These are phyloP conservation scores for Teratosphaeria nubilosa DNA, from an alignment of 2,329 filamentous ascomycete species.

Conservation along the genomic window DNA sequence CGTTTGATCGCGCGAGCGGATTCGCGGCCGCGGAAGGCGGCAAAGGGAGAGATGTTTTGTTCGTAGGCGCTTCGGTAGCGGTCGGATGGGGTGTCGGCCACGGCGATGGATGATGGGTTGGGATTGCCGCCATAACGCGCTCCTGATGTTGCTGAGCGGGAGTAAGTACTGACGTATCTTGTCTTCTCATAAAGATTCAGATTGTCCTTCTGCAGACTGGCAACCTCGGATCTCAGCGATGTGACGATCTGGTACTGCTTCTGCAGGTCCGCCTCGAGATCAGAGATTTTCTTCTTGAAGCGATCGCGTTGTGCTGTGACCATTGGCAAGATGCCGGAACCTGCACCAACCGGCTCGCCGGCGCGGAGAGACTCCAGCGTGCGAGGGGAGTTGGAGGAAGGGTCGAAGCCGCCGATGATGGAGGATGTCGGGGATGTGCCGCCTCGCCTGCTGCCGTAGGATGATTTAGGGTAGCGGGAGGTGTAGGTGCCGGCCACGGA, in stretches of 20 bases:
- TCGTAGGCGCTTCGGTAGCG: conserved; percentile 90
- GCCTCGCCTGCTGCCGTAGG: conserved; percentile 49
- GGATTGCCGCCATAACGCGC: conserved; percentile 54
- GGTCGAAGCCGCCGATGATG: conserved; percentile 94
- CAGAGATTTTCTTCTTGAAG: conserved; percentile 90
- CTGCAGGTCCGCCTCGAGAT: conserved; percentile 83
- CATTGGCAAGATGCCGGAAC: conserved; percentile 91
- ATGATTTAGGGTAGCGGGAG: conserved; percentile 63
- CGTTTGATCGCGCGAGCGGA: conserved; percentile 81
- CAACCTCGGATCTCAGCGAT: conserved; percentile 78
- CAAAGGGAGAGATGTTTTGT: conserved; percentile 89
- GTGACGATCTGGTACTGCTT: conserved; percentile 74
- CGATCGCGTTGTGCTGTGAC: conserved; percentile 94
- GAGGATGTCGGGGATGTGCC: conserved; percentile 87
- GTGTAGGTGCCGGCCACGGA: conserved; percentile 88
- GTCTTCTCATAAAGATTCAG: conserved; percentile 95
- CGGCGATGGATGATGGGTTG: conserved; percentile 60
- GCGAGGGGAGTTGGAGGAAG: conserved; percentile 40
- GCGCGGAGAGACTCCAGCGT: conserved; percentile 50
- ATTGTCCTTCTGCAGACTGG: conserved; percentile 90
- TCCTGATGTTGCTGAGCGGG: conserved; percentile 53
- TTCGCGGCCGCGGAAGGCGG: conserved; percentile 89
- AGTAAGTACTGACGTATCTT: conserved; percentile 90
- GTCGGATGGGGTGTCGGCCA: conserved; percentile 51
- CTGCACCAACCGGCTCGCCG: conserved; percentile 56